Evolutionary conservation across 495 filamentous ascomycete species (phyloP), one percentile per base, ranked within the genome.

Genomic region (Hypoxylon cercidicola): DNA sequence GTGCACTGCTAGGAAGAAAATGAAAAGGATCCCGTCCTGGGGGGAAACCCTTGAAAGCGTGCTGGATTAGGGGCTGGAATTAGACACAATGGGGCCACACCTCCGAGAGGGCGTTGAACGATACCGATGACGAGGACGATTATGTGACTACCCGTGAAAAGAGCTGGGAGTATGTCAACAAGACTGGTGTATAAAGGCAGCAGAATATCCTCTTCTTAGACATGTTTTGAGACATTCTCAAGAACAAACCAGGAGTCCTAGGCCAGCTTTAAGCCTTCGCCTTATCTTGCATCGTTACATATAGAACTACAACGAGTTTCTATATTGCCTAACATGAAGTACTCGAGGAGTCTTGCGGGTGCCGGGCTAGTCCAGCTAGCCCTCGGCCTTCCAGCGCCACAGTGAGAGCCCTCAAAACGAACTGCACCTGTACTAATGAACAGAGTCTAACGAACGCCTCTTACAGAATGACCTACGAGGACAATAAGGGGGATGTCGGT

Each of bases 401-500:
- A 73, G 71, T 71, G 21, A 67, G 68, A 34, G 57, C 13, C 20
- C 10, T 43, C 7, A 13, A 7, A 13, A 12, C 8, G 20, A 13
- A 28, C 56, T 20, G 8, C 20, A 30, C 10, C 18, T 1, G 18
- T 32, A 12, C 15, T 28, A 43, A 0, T 13, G 16, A 16, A 35
- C 12, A 34, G 8, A 39, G 25, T 30, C 7, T 7, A 28, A 48
- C 62, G 71, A 47, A 73, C 15, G 30, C 28, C 0, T 15, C 13
- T 15, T 11, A 4, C 11, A 73, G 71, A 35, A 62, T 71, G 65
- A 61, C 55, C 11, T 73, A 73, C n/a, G 75, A 73, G 9, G 77
- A 77, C 28, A 78, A 77, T 53, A 57, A 53, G 7, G 76, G 76
- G 0, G 50, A 67, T 4, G 72, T 79, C 18, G 76, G 70, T 10